A percentile compares a stretch with the other conserved stretches of the same genome.
Conservation (phyloP, 805 yeast species). For the Candida manassasensis region DNA sequence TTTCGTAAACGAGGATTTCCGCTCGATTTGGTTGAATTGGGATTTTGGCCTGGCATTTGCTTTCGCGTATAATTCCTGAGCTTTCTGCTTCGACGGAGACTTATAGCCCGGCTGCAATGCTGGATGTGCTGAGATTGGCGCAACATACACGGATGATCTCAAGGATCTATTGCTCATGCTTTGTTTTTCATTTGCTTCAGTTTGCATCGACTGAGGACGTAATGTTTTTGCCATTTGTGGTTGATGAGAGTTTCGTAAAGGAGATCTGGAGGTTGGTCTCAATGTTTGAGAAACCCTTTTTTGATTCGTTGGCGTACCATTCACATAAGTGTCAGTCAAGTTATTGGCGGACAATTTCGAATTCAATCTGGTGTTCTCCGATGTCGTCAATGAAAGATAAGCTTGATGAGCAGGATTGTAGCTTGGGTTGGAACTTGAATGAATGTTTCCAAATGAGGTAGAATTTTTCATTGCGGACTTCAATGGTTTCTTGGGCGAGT, state of each 20-base stretch:
- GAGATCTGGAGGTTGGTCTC: background rate
- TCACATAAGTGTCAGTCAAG: conserved; percentile 19
- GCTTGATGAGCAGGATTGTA: conserved; percentile 54
- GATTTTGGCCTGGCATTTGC: conserved; percentile 43
- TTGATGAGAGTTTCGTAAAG: conserved; percentile 3
- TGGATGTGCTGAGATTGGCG: conserved; percentile 38
- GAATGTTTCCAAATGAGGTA: conserved; percentile 17
- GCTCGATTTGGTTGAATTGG: conserved; percentile 35
- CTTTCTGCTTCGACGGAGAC: conserved; percentile 38
- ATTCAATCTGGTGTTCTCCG: conserved; percentile 72
- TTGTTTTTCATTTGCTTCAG: conserved; percentile 6
- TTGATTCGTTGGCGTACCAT: conserved; percentile 6
- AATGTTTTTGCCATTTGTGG: conserved; percentile 18
- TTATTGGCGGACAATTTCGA: conserved; percentile 49
- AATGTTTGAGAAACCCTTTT: conserved; percentile 13
- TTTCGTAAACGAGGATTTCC: conserved; percentile 57
- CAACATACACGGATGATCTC: conserved; percentile 23
- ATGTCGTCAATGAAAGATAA: conserved; percentile 65
- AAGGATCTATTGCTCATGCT: conserved; percentile 29
- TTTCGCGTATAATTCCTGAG: conserved; percentile 51
- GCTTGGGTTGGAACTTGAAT: conserved; percentile 7
- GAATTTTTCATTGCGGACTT: conserved; percentile 50
- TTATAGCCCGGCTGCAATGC: conserved; percentile 32
- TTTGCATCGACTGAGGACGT: conserved; percentile 30
- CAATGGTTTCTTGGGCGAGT: conserved; percentile 34